phyloP scores from a whole-genome alignment of 2,329 filamentous ascomycete genomes.

The Aspergillus quadricinctus region DNA sequence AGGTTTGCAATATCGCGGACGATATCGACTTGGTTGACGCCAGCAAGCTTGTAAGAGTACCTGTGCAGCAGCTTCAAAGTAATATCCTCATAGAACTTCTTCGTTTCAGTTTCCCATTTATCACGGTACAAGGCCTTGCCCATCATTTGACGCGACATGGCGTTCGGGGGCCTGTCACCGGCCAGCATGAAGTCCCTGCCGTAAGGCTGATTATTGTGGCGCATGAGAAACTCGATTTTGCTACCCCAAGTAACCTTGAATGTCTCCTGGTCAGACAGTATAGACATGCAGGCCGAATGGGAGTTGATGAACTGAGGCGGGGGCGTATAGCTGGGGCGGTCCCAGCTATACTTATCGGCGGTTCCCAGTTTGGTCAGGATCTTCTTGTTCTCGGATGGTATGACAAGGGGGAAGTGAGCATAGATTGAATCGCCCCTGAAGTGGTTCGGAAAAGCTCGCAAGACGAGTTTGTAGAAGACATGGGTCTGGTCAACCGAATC shows the following conservation, averaged over 20 bases:
- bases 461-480: conserved; percentile 50
- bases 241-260: conserved; percentile 48
- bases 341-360: conserved; percentile 41
- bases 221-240: conserved; percentile 44
- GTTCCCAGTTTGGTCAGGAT: conserved; percentile 40
- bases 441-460: conserved; percentile 48
- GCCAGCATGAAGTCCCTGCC: conserved; percentile 47
- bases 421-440: conserved; percentile 48
- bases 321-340: conserved; percentile 25
- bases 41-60: conserved; percentile 45
- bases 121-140: conserved; percentile 41
- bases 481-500: conserved; percentile 45
- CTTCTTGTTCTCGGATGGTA: conserved; percentile 44
- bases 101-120: conserved; percentile 45
- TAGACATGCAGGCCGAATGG: conserved; percentile 41
- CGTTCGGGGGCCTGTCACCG: conserved; percentile 41
- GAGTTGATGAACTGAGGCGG: conserved; percentile 42
- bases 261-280: conserved; percentile 39
- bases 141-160: conserved; percentile 42
- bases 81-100: conserved; percentile 46
- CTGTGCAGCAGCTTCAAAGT: conserved; percentile 42
- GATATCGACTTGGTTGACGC: conserved; percentile 45
- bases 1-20: conserved; percentile 50
- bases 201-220: conserved; percentile 31
- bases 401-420: conserved; percentile 47